Conservation (phyloP, 163 green algal genomes). For the Chlamydomonas reinhardtii region DNA sequence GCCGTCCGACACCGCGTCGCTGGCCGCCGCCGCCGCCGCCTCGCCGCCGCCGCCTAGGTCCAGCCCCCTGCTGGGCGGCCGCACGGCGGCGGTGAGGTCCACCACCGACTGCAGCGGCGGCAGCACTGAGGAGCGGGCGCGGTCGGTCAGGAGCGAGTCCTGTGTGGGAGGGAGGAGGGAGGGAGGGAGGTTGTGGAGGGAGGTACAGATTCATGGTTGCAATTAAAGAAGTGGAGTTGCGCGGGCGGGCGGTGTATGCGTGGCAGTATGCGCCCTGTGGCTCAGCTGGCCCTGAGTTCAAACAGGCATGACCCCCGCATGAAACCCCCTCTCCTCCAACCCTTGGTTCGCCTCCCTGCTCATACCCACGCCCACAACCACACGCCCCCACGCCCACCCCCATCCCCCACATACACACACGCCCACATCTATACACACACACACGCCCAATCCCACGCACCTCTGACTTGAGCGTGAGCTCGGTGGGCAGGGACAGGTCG, state of each 20-base stretch:
- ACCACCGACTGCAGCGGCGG: conserved; percentile 66
- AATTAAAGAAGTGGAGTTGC: too few species aligned
- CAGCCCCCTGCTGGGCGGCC: conserved; percentile 53
- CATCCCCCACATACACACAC: too few species aligned
- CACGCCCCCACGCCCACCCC: too few species aligned
- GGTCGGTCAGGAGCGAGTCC: conserved; percentile 4
- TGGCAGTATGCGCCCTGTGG: too few species aligned
- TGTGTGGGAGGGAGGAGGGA: neutral
- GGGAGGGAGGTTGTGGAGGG: too few species aligned
- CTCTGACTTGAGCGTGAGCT: conserved; percentile 43
- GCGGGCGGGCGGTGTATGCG: too few species aligned
- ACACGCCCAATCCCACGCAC: neutral
- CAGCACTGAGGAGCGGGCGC: conserved; percentile 8
- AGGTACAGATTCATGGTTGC: too few species aligned
- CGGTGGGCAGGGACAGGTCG: conserved; percentile 27
- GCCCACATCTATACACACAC: neutral
- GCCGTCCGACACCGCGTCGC: neutral
- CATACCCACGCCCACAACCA: too few species aligned
- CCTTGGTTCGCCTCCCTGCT: too few species aligned
- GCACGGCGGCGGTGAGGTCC: conserved; percentile 74
- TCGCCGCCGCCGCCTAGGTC: conserved; percentile 16
- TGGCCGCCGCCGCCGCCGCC: neutral
- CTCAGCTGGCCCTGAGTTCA: too few species aligned
- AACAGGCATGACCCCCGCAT: too few species aligned
- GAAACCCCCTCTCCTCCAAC: too few species aligned